Evolutionary conservation across 148 eudicot genomes (phyloP).

Genomic region (Arctostaphylos glauca): DNA sequence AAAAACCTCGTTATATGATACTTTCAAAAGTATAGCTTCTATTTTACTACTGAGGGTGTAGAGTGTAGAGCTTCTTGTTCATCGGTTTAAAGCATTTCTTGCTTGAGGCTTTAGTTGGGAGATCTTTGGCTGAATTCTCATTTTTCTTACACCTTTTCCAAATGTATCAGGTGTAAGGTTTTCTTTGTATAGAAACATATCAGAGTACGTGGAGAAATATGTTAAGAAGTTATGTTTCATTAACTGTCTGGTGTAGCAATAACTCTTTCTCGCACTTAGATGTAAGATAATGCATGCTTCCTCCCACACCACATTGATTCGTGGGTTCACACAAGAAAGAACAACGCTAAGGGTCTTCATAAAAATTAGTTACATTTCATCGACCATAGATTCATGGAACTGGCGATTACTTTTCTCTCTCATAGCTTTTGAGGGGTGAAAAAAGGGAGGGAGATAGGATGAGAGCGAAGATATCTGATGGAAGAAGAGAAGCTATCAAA

Average conservation of each 20-base stretch:
- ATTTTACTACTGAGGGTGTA: background rate
- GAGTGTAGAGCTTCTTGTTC: background rate
- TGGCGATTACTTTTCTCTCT: background rate
- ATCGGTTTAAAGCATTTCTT: background rate
- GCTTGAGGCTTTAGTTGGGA: background rate
- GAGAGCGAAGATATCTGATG: background rate
- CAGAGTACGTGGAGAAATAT: background rate
- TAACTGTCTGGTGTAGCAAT: background rate
- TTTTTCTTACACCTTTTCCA: background rate
- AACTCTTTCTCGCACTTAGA: background rate
- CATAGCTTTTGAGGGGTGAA: background rate
- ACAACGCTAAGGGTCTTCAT: background rate
- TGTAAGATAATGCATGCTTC: background rate
- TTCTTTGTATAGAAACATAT: background rate
- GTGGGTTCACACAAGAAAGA: background rate
- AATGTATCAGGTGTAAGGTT: background rate
- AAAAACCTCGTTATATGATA: background rate
- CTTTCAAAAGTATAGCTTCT: background rate
- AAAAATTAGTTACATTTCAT: background rate
- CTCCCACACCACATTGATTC: background rate
- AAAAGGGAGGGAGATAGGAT: too few relatives aligned
- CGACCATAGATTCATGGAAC: background rate
- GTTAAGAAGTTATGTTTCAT: background rate
- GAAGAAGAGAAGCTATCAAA: too few relatives aligned
- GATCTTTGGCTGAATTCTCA: background rate